phyloP scores from a whole-genome alignment of 352 stramenopile species.

The Pythium apleroticum region DNA sequence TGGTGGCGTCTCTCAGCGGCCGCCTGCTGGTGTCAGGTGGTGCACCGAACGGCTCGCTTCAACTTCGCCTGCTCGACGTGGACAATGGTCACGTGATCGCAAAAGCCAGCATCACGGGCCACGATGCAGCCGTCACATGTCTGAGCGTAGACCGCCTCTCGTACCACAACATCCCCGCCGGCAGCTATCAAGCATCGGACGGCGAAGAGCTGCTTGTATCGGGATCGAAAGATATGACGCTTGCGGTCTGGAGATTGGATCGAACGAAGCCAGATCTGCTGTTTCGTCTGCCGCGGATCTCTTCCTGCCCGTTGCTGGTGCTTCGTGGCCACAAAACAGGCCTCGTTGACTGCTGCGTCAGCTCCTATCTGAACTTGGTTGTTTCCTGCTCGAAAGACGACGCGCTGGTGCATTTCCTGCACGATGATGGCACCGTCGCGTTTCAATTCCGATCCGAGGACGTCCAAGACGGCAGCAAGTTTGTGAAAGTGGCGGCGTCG shows the following conservation, averaged over 20 bases:
- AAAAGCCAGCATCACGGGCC: slow-evolving; percentile 79
- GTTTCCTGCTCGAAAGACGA: slow-evolving; percentile 55
- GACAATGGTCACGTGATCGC: slow-evolving; percentile 82
- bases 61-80: slow-evolving; percentile 74
- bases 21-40: slow-evolving; percentile 73
- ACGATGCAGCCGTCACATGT: slow-evolving; percentile 69
- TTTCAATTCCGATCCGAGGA: slow-evolving; percentile 36
- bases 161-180: slow-evolving; percentile 31
- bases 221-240: slow-evolving; percentile 61
- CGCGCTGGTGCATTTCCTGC: slow-evolving; percentile 71
- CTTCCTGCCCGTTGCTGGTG: slow-evolving; percentile 57
- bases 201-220: slow-evolving; percentile 78
- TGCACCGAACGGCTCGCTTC: slow-evolving; percentile 67
- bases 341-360: slow-evolving; percentile 66
- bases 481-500: slow-evolving; percentile 27
- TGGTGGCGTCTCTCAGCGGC: slow-evolving; percentile 68
- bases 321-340: slow-evolving; percentile 55
- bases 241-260: slow-evolving; percentile 74
- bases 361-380: slow-evolving; percentile 59
- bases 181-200: slow-evolving; percentile 39
- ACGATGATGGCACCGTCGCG: slow-evolving; percentile 69
- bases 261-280: slow-evolving; percentile 71
- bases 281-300: slow-evolving; percentile 70
- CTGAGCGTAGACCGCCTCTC: slow-evolving; percentile 65
- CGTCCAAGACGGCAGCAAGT: slow-evolving; percentile 6